A percentile compares a stretch with the other conserved stretches of the same genome.
Evolutionary conservation across 768 basidiomycete genomes (phyloP).

Genomic region (Nidularia pulvinata): DNA sequence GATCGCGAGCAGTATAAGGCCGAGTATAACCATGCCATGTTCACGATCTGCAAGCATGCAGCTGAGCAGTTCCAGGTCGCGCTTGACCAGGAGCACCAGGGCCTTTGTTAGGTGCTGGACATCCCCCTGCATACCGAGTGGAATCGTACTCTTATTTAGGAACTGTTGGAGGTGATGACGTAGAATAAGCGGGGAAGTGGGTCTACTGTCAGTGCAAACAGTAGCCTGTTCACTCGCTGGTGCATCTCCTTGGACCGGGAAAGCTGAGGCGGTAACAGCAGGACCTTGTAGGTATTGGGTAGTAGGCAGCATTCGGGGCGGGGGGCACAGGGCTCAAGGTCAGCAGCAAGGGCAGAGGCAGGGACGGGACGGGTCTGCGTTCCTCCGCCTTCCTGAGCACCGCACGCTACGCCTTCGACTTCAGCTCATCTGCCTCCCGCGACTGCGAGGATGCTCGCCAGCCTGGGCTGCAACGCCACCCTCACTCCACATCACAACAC

Average conservation of each 20-base stretch:
- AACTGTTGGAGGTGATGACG: slow-evolving; percentile 44
- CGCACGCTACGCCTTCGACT: background rate
- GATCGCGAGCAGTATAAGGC: slow-evolving; percentile 29
- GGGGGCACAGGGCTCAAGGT: background rate
- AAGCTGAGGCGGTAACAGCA: too few relatives aligned
- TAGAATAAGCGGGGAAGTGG: slow-evolving; percentile 36
- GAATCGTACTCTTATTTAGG: slow-evolving; percentile 25
- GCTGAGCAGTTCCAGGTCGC: slow-evolving; percentile 42
- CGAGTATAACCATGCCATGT: slow-evolving; percentile 40
- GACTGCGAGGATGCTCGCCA: background rate
- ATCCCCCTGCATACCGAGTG: slow-evolving; percentile 21
- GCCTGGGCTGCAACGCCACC: background rate
- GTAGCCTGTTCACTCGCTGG: slow-evolving; percentile 4
- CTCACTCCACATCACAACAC: too few relatives aligned
- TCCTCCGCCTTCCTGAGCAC: background rate
- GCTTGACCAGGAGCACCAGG: slow-evolving; percentile 46
- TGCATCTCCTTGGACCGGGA: too few relatives aligned
- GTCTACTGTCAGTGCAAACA: background rate
- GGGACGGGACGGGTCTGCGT: too few relatives aligned
- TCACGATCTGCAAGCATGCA: slow-evolving; percentile 40
- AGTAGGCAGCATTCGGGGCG: slow-evolving; percentile 4
- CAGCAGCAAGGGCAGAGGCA: too few relatives aligned
- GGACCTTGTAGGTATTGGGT: background rate
- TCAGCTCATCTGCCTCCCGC: background rate
- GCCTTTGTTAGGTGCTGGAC: slow-evolving; percentile 47